Conservation (phyloP, 805 yeast genomes). For the Clavispora asparagi region DNA sequence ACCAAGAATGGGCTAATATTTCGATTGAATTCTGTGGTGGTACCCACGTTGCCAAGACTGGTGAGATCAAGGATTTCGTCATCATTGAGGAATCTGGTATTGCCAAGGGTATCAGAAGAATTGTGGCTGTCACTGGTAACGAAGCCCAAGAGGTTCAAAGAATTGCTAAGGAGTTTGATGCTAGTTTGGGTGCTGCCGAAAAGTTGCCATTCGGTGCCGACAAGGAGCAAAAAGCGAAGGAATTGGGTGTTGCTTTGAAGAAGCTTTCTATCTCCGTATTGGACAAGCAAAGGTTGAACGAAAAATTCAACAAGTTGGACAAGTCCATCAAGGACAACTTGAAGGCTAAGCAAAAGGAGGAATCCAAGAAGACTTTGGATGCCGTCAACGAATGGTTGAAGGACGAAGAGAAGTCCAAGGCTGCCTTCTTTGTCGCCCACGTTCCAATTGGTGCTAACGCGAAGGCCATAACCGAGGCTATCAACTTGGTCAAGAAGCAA, state of each 20-base stretch:
- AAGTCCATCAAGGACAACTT: constrained; percentile 84
- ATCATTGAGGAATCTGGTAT: constrained; percentile 94
- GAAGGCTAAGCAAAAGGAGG: constrained; percentile 84
- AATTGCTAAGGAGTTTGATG: constrained; percentile 67
- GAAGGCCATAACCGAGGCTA: constrained; percentile 91
- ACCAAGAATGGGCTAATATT: constrained; percentile 66
- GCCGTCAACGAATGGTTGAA: constrained; percentile 66
- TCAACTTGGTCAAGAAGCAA: constrained; percentile 74
- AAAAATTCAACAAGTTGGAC: constrained; percentile 71
- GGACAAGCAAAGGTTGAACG: constrained; percentile 70
- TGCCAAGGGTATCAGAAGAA: constrained; percentile 97
- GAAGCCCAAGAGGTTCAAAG: constrained; percentile 90
- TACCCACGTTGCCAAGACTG: constrained; percentile 89
- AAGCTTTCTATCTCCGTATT: constrained; percentile 77
- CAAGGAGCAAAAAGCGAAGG: constrained; percentile 81
- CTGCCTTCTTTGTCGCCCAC: constrained; percentile 61
- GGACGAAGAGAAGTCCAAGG: constrained; percentile 37
- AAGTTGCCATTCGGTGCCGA: constrained; percentile 64
- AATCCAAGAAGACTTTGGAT: constrained; percentile 75
- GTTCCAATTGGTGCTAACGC: constrained; percentile 76
- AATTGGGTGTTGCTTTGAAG: constrained; percentile 77
- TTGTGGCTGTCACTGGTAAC: constrained; percentile 92
- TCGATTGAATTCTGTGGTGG: constrained; percentile 99
- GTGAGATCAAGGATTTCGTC: constrained; percentile 88
- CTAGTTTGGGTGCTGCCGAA: constrained; percentile 53